Base-by-base conservation (phyloP, 2,329 filamentous ascomycete species). In the Trichoderma arundinaceum region DNA sequence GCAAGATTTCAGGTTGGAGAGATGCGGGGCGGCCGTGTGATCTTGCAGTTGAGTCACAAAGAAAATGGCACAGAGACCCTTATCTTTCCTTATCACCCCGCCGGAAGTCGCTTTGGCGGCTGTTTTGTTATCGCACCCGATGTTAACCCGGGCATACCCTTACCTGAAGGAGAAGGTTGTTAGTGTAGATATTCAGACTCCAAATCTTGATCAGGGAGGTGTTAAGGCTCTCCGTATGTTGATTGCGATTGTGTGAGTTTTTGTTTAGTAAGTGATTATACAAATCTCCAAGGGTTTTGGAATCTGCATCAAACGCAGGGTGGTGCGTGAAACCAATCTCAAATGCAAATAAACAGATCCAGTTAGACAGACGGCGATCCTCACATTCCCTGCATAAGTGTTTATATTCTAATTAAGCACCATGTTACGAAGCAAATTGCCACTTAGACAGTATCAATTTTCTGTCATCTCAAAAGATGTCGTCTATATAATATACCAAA, bases 51-150 rank as follows among this genome's bases (percentile, higher is more conserved):
- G 63, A 65, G 44, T 65, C 63, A 65, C 46, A 53, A 46, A 56
- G 53, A 65, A 65, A 43, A 39, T 57, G 62, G 49, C 49, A 39
- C 13, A 32, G 22, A 28, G 57, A 61, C 64, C 64, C 64, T 66
- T 66, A 66, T 66, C 64, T 54, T 54, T 43, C 15, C 64, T 66
- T 66, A 66, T 66, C 64, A 66, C 57, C 64, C 64, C 64, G 64
- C 64, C 41, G 49, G 56, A 56, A 62, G 48, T 61, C 64, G 64
- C 61, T 33, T 13, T 39, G 51, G 7, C 39, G 22, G 43, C 51
- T 49, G 49, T 38, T 46, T 19, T 43, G 39, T 56, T 49, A 48
- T 57, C 51, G 33, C 54, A 12, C 39, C 60, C 60, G 60, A 63
- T 13, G 9, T 63, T 63, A 39, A 63, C 38, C 60, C 60, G 60